Evolutionary conservation across 1,284 basidiomycete genomes (phyloP), one percentile per base, ranked within the genome.

Genomic region (Trametes polyzona): DNA sequence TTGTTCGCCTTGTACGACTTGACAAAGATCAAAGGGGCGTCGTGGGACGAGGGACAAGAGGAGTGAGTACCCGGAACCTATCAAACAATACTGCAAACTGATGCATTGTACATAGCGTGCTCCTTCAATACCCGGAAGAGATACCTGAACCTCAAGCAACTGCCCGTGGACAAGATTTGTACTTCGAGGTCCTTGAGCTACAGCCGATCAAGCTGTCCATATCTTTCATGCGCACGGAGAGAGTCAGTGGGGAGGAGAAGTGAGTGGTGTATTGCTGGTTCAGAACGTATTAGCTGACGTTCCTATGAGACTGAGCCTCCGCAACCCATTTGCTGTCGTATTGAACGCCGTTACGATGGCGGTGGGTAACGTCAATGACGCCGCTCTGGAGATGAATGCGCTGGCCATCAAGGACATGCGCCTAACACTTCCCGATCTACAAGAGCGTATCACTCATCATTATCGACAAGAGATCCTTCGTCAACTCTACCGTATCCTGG

Each of bases 291-390:
- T n/a, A 39, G 11, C 37, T 50, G 24, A 44, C 29, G 11, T 47
- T 35, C 58, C 52, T 32, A 41, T 16, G 64, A 94, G 89, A 72
- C 75, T 91, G 62, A 92, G 87, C 72, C 87, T 93, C 43, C 85
- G 91, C 47, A 99, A 98, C 69, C 97, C 97, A 0, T 76, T 99
- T 63, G 94, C 96, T 54, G 94, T 98, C 53, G 86, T 96, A 32
- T 79, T 99, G 61, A 98, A 99, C 68, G 95, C 95, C 4, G 76
- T 99, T 43, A 96, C 95, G 0, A 98, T 99, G 96, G 91, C 96
- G 0, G 79, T 99, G 23, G 97, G 97, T 9, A 99, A 99, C 67
- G 86, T 99, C 73, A 98, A 98, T 67, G 95, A 96, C 63, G 96
- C 97, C 0, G 93, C 95, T n/a, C 81, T 99, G 44, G 92, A 93